Evolutionary conservation across 2,329 filamentous ascomycete species (phyloP).

Genomic region (Fusarium bulbicola): DNA sequence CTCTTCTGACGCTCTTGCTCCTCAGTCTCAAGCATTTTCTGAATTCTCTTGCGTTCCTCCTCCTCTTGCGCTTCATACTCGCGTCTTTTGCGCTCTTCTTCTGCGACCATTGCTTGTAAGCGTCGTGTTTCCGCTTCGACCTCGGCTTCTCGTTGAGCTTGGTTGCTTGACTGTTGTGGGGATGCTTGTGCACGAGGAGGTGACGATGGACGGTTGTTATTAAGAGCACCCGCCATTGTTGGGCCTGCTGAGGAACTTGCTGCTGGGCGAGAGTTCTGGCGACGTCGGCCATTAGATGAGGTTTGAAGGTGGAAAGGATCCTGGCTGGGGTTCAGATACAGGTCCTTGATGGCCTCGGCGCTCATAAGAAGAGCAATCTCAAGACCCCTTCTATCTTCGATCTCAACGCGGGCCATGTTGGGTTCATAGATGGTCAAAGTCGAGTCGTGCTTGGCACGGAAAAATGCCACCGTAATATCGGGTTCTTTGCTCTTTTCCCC

Average conservation of each 20-base stretch:
- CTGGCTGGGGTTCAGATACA: slow-evolving; percentile 70
- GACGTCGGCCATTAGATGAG: slow-evolving; percentile 39
- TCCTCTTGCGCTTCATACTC: slow-evolving; percentile 66
- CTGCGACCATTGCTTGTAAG: slow-evolving; percentile 64
- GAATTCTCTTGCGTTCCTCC: slow-evolving; percentile 64
- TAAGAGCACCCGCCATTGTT: slow-evolving; percentile 52
- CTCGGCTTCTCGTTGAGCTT: slow-evolving; percentile 48
- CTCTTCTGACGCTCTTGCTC: slow-evolving; percentile 65
- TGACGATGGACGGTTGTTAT: slow-evolving; percentile 39
- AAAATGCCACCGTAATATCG: slow-evolving; percentile 93
- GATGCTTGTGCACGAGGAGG: slow-evolving; percentile 25
- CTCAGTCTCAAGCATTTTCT: slow-evolving; percentile 73
- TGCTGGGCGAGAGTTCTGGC: slow-evolving; percentile 52
- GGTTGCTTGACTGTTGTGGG: slow-evolving; percentile 28
- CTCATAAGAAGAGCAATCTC: slow-evolving; percentile 80
- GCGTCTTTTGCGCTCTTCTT: slow-evolving; percentile 61
- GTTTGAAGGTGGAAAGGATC: slow-evolving; percentile 81
- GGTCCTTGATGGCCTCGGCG: slow-evolving; percentile 71
- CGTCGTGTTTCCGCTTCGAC: slow-evolving; percentile 83
- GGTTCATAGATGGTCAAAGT: slow-evolving; percentile 88
- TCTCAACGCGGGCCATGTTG: slow-evolving; percentile 87
- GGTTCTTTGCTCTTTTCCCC: slow-evolving; percentile 90
- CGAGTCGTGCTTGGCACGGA: slow-evolving; percentile 73
- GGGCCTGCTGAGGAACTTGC: slow-evolving; percentile 38
- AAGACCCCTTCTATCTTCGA: slow-evolving; percentile 93